Evolutionary conservation across 73 alveolate species (phyloP).

Genomic region (Paramecium bursaria): DNA sequence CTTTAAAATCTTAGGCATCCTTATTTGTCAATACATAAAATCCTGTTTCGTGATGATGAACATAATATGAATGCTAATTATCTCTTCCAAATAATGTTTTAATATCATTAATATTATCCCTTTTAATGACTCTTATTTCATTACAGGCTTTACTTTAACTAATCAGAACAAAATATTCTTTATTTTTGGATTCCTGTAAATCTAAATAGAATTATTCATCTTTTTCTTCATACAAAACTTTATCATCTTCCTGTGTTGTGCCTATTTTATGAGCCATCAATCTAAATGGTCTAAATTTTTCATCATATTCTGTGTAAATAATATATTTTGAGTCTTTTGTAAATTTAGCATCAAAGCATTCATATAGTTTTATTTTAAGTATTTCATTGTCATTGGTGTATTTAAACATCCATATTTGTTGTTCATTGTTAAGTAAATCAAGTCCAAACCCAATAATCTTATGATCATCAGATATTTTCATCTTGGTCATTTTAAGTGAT

Average conservation of each 20-base stretch:
- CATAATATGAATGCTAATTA: slow-evolving; percentile 69
- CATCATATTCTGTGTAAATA: slow-evolving; percentile 57
- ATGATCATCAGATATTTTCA: slow-evolving; percentile 66
- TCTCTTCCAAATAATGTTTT: slow-evolving; percentile 61
- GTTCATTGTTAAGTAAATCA: slow-evolving; percentile 64
- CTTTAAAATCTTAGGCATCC: slow-evolving; percentile 73
- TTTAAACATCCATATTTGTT: slow-evolving; percentile 42
- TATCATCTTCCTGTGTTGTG: slow-evolving; percentile 63
- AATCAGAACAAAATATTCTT: slow-evolving; percentile 60
- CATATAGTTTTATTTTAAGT: slow-evolving; percentile 44
- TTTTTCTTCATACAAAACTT: slow-evolving; percentile 64
- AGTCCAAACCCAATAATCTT: slow-evolving; percentile 62
- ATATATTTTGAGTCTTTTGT: slow-evolving; percentile 37
- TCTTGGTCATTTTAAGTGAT: slow-evolving; percentile 36
- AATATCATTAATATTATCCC: slow-evolving; percentile 56
- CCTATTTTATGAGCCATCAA: slow-evolving; percentile 63
- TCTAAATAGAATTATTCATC: slow-evolving; percentile 72
- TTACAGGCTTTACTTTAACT: slow-evolving; percentile 60
- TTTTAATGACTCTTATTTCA: slow-evolving; percentile 77
- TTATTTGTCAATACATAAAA: slow-evolving; percentile 75
- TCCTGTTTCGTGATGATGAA: slow-evolving; percentile 77
- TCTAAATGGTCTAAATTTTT: slow-evolving; percentile 61
- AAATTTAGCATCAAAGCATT: slow-evolving; percentile 66
- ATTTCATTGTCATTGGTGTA: slow-evolving; percentile 33
- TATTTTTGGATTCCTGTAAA: slow-evolving; percentile 69